Evolutionary conservation across 768 basidiomycete genomes (phyloP), one percentile per base, ranked within the genome.

Genomic region (Auricularia sp.): DNA sequence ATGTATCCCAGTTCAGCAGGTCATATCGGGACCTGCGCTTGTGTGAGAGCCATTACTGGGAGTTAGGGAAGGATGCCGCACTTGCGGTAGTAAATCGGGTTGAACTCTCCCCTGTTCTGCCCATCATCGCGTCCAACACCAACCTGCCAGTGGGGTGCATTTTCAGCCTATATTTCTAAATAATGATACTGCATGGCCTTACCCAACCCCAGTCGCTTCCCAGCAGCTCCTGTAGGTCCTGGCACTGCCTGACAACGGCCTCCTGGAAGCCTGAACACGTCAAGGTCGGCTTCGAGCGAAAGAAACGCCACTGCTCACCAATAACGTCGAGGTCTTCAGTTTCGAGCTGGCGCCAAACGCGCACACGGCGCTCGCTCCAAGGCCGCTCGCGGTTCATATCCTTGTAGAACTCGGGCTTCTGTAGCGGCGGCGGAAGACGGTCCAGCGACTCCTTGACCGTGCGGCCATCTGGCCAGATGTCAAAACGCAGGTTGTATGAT

Each of bases 121-220:
- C 86, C 86, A 68, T 88, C 83, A 63, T 85, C 81, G 21, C 86
- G 76, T 0, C 85, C 86, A 0, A 86, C 84, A 1, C 86, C 86
- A 29, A 85, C 78, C 80, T 83, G 51, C 29, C 29, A 29, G 29
- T 29, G 29, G 29, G 29, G 29, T 29, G 29, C 29, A 29, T 29
- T 29, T 29, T 29, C 29, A 29, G 29, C 29, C 29, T 29, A 29
- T 29, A 29, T 29, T 29, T 29, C 29, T 29, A 29, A 29, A 29
- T 33, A n/a, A 34, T 1, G 1, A 18, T n/a, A 36, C 42, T 21
- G 44, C 29, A 62, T 21, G 13, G 68, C 79, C 29, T 64, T 64
- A 82, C 83, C 81, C 82, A 83, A 13, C 73, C 78, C 81, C 82
- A 88, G 3, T 78, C 77, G 3, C 73, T 65, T 6, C 86, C 86